Percentiles rank a stretch among this genome's conserved stretches.
phyloP scores from a whole-genome alignment of 179 eudicot genomes.

The Silene coronaria region DNA sequence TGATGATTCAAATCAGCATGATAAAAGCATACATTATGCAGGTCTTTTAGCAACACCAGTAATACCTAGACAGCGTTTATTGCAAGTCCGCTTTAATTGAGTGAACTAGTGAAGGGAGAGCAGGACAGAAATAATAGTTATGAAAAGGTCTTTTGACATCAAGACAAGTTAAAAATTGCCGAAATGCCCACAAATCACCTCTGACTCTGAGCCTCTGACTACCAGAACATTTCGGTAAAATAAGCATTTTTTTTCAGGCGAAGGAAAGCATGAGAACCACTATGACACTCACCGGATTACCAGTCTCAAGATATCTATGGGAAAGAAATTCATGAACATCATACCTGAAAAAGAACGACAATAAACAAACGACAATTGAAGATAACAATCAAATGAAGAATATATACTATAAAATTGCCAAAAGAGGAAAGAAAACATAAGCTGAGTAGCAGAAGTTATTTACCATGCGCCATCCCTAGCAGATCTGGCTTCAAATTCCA shows the following conservation, averaged over 20 bases:
- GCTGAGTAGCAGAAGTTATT: conserved; percentile 10
- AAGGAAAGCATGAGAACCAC: conserved; percentile 6
- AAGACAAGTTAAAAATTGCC: not conserved
- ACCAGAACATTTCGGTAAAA: not conserved
- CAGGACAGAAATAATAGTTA: not conserved
- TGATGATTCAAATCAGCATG: too few relatives aligned
- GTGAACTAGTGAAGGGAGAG: not conserved
- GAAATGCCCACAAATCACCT: not conserved
- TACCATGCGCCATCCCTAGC: conserved; percentile 98
- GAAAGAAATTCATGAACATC: conserved; percentile 75
- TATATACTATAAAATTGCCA: not conserved
- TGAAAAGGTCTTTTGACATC: not conserved
- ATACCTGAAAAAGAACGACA: conserved; percentile 51
- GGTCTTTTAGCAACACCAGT: too few relatives aligned
- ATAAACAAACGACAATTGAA: conserved; percentile 15
- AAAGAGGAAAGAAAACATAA: too few relatives aligned
- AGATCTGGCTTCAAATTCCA: conserved; percentile 97
- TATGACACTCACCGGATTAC: conserved; percentile 62
- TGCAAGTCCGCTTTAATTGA: too few relatives aligned
- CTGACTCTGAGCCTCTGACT: not conserved
- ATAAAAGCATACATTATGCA: too few relatives aligned
- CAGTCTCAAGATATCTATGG: conserved; percentile 68
- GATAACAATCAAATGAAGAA: conserved; percentile 1
- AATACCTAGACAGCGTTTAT: too few relatives aligned
- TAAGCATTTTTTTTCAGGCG: not conserved